These are phyloP conservation scores for Setaria viridis DNA, from an alignment of 202 grass and related monocot genomes.

Conservation along the genomic window DNA sequence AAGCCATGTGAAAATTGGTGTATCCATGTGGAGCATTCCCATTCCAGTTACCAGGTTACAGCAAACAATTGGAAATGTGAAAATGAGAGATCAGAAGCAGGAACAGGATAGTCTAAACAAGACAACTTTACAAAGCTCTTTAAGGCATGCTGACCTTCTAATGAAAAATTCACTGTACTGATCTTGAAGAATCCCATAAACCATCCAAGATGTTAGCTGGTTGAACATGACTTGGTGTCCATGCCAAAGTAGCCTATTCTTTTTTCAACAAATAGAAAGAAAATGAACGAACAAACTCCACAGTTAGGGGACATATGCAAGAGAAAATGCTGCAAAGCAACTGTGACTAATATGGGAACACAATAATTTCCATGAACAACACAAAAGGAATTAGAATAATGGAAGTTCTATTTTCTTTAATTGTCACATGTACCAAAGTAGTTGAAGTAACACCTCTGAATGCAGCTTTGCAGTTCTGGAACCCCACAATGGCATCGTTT, in stretches of 20 bases:
- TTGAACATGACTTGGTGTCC: slow-evolving; percentile 99
- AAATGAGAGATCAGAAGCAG: slow-evolving; percentile 22
- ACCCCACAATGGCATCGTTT: slow-evolving; percentile 90
- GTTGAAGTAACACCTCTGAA: slow-evolving; percentile 74
- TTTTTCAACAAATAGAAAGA: slow-evolving; percentile 46
- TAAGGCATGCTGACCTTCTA: slow-evolving; percentile 68
- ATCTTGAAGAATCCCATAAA: slow-evolving; percentile 99
- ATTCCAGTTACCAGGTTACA: slow-evolving; percentile 8
- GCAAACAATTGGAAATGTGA: slow-evolving; percentile 5
- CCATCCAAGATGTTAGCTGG: slow-evolving; percentile 93
- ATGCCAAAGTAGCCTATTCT: slow-evolving; percentile 95
- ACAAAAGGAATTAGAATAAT: slow-evolving; percentile 34
- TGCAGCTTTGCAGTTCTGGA: slow-evolving; percentile 97
- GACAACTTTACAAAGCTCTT: slow-evolving; percentile 26
- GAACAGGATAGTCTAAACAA: not conserved
- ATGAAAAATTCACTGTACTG: slow-evolving; percentile 93
- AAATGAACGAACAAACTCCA: slow-evolving; percentile 27
- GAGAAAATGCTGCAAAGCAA: not conserved
- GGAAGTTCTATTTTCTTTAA: slow-evolving; percentile 12
- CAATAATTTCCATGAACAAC: slow-evolving; percentile 1
- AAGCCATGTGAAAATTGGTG: not conserved
- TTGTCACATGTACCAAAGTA: slow-evolving; percentile 19
- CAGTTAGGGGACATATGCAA: slow-evolving; percentile 13
- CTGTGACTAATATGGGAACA: not conserved
- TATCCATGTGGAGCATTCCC: slow-evolving; percentile 12